Evolutionary conservation across 2,329 filamentous ascomycete species (phyloP).

Genomic region (Alternaria sp.): DNA sequence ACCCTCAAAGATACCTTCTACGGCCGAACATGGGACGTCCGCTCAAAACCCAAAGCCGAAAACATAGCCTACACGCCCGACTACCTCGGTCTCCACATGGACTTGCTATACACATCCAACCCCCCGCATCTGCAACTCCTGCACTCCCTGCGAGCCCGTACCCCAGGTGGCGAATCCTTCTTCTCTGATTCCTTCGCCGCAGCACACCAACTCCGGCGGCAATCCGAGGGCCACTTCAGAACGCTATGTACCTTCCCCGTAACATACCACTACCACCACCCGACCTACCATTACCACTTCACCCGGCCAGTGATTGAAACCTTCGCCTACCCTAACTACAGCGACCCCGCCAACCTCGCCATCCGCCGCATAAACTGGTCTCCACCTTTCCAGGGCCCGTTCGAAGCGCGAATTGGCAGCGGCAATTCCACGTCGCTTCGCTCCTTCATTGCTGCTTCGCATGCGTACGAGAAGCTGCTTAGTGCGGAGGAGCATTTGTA

Average conservation of each 20-base stretch:
- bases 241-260: constrained; percentile 56
- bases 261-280: constrained; percentile 72
- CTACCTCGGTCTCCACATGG: constrained; percentile 88
- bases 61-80: constrained; percentile 89
- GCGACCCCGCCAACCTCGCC: constrained; percentile 37
- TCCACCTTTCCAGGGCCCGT: constrained; percentile 76
- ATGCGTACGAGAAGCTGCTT: constrained; percentile 64
- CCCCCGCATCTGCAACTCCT: constrained; percentile 85
- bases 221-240: constrained; percentile 38
- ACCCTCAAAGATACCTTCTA: constrained; percentile 87
- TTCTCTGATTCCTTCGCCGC: constrained; percentile 80
- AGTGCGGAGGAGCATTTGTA: constrained; percentile 66
- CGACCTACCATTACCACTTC: constrained; percentile 65
- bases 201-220: constrained; percentile 50
- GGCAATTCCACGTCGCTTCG: constrained; percentile 34
- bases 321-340: constrained; percentile 29
- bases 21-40: constrained; percentile 88
- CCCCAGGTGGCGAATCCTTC: constrained; percentile 80
- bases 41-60: constrained; percentile 79
- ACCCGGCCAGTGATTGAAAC: constrained; percentile 63
- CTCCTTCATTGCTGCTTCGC: constrained; percentile 52
- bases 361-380: constrained; percentile 69
- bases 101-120: constrained; percentile 83
- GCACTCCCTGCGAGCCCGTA: constrained; percentile 84
- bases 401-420: constrained; percentile 47